Conservation (phyloP, 768 basidiomycete species). For the Termitomyces sp. region DNA sequence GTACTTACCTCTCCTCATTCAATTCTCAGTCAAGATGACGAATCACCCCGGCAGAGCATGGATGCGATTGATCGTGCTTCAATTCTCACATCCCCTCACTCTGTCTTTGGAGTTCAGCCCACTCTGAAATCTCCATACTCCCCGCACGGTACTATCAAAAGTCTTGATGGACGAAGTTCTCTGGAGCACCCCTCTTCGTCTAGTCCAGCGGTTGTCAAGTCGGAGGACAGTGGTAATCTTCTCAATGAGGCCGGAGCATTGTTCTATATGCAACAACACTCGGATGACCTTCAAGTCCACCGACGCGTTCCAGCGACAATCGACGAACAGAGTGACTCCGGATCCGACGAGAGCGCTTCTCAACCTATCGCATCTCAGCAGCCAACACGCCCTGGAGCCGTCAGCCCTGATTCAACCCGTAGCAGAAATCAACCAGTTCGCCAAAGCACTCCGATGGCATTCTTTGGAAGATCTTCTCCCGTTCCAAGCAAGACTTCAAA, state of each 20-base stretch:
- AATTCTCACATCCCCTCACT: conserved; percentile 34
- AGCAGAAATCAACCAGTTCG: conserved; percentile 26
- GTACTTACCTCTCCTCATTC: conserved; percentile 37
- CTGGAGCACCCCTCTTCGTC: conserved; percentile 17
- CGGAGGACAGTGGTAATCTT: conserved; percentile 36
- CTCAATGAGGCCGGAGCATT: conserved; percentile 61
- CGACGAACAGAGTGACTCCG: conserved; percentile 38
- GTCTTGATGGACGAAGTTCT: conserved; percentile 15
- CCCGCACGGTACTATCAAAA: conserved; percentile 16
- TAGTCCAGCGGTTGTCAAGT: conserved; percentile 22
- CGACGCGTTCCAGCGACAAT: conserved; percentile 47
- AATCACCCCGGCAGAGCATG: not conserved
- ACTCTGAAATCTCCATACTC: conserved; percentile 41
- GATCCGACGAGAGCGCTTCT: conserved; percentile 27
- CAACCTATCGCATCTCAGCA: conserved; percentile 11
- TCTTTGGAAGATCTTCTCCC: conserved; percentile 26
- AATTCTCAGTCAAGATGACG: conserved; percentile 15
- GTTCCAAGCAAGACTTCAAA: conserved; percentile 16
- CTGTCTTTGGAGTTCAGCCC: conserved; percentile 15
- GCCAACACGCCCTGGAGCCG: conserved; percentile 5
- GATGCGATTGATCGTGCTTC: conserved; percentile 20
- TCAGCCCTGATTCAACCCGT: conserved; percentile 12
- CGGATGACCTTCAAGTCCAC: conserved; percentile 16
- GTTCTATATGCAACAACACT: conserved; percentile 61
- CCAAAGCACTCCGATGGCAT: conserved; percentile 39